Conservation (phyloP, 2,329 filamentous ascomycete genomes). For the Penicillium sp. region DNA sequence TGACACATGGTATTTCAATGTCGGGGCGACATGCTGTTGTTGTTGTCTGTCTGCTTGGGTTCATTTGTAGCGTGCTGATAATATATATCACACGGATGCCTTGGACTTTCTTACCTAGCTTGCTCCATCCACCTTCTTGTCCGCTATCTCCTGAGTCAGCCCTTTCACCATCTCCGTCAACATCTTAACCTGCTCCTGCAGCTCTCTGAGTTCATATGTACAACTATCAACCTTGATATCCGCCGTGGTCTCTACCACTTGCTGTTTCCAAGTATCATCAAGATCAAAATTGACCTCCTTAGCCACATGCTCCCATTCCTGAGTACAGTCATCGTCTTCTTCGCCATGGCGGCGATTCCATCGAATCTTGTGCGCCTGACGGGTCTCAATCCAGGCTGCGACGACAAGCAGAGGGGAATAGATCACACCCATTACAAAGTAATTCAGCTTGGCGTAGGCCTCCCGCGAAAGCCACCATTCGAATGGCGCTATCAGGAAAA, state of each 20-base stretch:
- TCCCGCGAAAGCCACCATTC: conserved; percentile 91
- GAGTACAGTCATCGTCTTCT: conserved; percentile 79
- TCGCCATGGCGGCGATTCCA: conserved; percentile 76
- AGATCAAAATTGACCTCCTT: conserved; percentile 71
- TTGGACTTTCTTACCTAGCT: neutral
- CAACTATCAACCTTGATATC: conserved; percentile 78
- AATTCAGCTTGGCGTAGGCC: conserved; percentile 77
- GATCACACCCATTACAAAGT: conserved; percentile 78
- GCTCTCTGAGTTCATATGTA: conserved; percentile 59
- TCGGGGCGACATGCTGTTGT: neutral
- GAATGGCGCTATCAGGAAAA: conserved; percentile 72
- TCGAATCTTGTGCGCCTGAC: conserved; percentile 63
- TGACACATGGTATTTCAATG: no score
- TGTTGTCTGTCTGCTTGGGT: neutral
- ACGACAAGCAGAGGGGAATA: conserved; percentile 81
- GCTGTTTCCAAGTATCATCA: conserved; percentile 77
- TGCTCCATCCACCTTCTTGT: conserved; percentile 1
- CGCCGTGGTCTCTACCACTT: conserved; percentile 70
- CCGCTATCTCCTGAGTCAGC: conserved; percentile 42
- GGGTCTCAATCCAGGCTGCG: conserved; percentile 70
- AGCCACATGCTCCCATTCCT: conserved; percentile 88
- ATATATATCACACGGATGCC: neutral
- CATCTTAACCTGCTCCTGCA: conserved; percentile 55
- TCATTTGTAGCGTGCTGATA: neutral
- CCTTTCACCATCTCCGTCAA: conserved; percentile 63